Percentiles rank a stretch among this genome's conserved stretches.
Conservation (phyloP, 163 green algal genomes). For the Chloromonas sp. region DNA sequence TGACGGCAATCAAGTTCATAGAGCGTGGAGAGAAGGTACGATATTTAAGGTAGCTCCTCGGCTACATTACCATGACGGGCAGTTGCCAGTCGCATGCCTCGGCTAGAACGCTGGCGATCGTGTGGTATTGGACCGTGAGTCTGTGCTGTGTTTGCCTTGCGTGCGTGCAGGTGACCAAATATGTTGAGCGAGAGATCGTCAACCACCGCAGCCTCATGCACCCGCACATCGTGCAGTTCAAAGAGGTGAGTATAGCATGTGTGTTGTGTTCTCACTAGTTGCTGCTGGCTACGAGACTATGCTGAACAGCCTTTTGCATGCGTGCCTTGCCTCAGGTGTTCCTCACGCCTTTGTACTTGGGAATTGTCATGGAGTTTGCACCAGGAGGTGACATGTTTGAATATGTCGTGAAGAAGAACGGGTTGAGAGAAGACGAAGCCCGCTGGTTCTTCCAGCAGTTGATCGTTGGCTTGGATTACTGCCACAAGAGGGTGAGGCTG, state of each 20-base stretch:
- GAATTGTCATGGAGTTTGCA: slow-evolving; percentile 90
- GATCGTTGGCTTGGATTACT: slow-evolving; percentile 86
- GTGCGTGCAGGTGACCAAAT: slow-evolving; percentile 69
- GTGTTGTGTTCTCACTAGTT: too few relatives aligned
- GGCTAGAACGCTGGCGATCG: too few relatives aligned
- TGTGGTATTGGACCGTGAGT: too few relatives aligned
- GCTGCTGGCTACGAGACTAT: too few relatives aligned
- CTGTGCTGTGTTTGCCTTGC: too few relatives aligned
- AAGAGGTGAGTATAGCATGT: background rate
- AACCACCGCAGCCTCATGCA: slow-evolving; percentile 84
- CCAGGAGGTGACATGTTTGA: slow-evolving; percentile 92
- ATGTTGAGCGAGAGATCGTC: slow-evolving; percentile 88
- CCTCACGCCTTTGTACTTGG: slow-evolving; percentile 73
- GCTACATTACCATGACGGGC: too few relatives aligned
- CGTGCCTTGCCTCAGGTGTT: slow-evolving; percentile 60
- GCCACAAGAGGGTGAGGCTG: slow-evolving; percentile 63
- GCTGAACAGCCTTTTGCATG: too few relatives aligned
- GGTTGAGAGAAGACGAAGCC: slow-evolving; percentile 82
- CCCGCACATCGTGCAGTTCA: slow-evolving; percentile 75
- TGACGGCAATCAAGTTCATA: slow-evolving; percentile 94
- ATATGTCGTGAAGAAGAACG: slow-evolving; percentile 76
- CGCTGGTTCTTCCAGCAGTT: slow-evolving; percentile 95
- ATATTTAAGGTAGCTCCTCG: background rate
- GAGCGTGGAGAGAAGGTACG: slow-evolving; percentile 71
- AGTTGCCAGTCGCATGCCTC: too few relatives aligned